phyloP scores from a whole-genome alignment of 306 rosid genomes.

The Abrus precatorius region DNA sequence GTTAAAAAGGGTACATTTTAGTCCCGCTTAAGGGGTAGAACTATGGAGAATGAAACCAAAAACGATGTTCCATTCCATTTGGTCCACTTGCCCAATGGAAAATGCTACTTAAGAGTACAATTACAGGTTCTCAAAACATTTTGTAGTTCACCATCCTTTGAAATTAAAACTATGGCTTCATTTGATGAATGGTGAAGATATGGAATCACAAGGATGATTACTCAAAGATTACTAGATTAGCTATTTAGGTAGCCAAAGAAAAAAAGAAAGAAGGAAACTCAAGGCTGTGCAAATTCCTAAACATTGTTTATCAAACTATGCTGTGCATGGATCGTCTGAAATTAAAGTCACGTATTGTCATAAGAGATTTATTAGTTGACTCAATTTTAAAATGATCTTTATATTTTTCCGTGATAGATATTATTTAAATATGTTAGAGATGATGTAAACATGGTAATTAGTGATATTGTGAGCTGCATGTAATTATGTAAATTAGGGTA shows the following conservation, averaged over 20 bases:
- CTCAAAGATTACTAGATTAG: constrained; percentile 5
- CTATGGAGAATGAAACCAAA: neutral
- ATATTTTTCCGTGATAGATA: neutral
- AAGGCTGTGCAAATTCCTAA: neutral
- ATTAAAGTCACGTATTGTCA: neutral
- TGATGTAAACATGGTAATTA: too few relatives aligned
- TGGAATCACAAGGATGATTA: neutral
- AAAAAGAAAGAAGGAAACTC: neutral
- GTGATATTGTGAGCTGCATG: too few relatives aligned
- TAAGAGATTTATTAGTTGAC: constrained; percentile 21
- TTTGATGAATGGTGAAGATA: constrained; percentile 1
- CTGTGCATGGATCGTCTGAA: constrained; percentile 5
- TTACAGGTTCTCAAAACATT: neutral
- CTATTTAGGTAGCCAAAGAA: neutral
- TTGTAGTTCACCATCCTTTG: neutral
- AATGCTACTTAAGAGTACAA: neutral
- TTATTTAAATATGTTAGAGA: too few relatives aligned
- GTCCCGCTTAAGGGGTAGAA: neutral
- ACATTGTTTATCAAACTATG: constrained; percentile 6
- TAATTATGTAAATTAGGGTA: too few relatives aligned
- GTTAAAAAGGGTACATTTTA: neutral
- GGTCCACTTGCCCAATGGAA: neutral
- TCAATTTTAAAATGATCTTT: constrained; percentile 3
- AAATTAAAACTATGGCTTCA: neutral
- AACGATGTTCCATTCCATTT: neutral